Evolutionary conservation across 2,329 filamentous ascomycete species (phyloP), one percentile per base, ranked within the genome.

Genomic region (Lecanosticta acicola): DNA sequence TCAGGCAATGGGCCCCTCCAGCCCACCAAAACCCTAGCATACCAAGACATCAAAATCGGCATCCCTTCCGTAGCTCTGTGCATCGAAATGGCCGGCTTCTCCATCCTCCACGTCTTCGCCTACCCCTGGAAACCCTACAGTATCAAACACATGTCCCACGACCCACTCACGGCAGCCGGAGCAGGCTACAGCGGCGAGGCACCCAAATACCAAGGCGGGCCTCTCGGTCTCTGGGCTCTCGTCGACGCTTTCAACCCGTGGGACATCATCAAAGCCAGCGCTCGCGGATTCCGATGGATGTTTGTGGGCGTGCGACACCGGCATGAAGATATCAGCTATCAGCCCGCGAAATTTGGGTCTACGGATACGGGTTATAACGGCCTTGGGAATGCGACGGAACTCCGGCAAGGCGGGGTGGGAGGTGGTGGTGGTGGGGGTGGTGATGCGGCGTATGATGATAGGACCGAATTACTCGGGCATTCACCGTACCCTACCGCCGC

Each of bases 41-140:
- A 83, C 34, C 82, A 83, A 1, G 88, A 94, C 63, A 74, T 94
- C 58, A 85, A 87, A 62, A 80, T 93, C 37, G 87, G 87, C 42
- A 83, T 94, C 20, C 87, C 88, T 0, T 82, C 82, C 20, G 69
- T 91, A 41, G 71, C 94, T 9, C 78, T 93, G 18, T 90, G 85
- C 61, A 71, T 93, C 33, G 88, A 94, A 67, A 94, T 94, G 88
- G 80, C 85, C 7, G 69, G 86, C 21, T 94, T 94, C 59, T 73
- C 85, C 14, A 61, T 89, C 36, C 68, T 94, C 43, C 88, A 94
- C 64, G 68, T 93, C 13, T 94, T 83, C 74, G 86, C 89, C 2
- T 95, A 93, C 61, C 78, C 85, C 1, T 93, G 83, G 73, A 75
- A 75, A 45, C 81, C 81, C 1, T 95, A 94, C 65, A 71, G 68